Evolutionary conservation across 345 rosid species (phyloP).

Genomic region (Bruguiera parviflora): DNA sequence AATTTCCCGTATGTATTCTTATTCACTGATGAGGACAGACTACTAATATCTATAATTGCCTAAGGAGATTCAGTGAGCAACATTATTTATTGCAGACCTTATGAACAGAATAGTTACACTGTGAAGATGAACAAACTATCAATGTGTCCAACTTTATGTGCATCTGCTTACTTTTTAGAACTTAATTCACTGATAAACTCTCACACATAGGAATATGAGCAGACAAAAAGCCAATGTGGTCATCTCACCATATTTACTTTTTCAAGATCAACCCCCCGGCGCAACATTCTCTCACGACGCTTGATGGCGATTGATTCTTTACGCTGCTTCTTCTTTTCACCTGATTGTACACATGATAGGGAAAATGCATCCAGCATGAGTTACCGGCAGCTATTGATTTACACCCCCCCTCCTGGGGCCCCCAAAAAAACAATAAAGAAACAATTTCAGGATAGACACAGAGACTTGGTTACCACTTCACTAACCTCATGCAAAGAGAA

Average conservation of each 20-base stretch:
- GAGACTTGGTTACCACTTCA: neutral
- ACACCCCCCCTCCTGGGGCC: too few species aligned
- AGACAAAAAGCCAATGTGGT: constrained; percentile 1
- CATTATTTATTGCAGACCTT: too few species aligned
- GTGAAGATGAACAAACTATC: too few species aligned
- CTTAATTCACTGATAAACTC: neutral
- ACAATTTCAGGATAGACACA: neutral
- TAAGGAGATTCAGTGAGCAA: too few species aligned
- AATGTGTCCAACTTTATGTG: too few species aligned
- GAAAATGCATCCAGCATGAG: neutral
- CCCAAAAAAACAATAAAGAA: too few species aligned
- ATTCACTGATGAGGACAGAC: too few species aligned
- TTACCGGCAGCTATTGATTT: neutral
- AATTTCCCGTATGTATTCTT: too few species aligned
- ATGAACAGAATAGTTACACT: too few species aligned
- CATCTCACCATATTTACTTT: constrained; percentile 55
- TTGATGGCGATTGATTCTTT: constrained; percentile 77
- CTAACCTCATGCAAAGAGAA: constrained; percentile 4
- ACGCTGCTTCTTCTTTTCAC: constrained; percentile 76
- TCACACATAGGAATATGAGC: neutral
- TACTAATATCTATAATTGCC: too few species aligned
- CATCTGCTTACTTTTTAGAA: neutral
- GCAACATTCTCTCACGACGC: constrained; percentile 74
- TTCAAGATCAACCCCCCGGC: constrained; percentile 73
- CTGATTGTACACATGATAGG: constrained; percentile 25